phyloP scores from a whole-genome alignment of 108 stramenopile genomes.

The Nitzschia inconspicua region DNA sequence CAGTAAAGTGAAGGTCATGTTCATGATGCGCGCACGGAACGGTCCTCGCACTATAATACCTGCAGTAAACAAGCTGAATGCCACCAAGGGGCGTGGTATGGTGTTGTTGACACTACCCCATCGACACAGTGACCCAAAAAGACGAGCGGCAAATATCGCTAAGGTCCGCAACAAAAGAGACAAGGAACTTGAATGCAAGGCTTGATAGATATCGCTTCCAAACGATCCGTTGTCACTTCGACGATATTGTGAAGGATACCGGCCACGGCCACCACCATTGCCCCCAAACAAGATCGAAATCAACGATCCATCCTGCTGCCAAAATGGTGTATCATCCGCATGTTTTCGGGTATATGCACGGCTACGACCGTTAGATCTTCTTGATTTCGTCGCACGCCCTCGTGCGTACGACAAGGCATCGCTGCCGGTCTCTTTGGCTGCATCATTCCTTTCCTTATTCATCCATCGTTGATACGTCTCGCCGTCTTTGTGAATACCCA shows the following conservation, averaged over 20 bases:
- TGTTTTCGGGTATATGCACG: background rate
- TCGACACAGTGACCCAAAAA: conserved; percentile 33
- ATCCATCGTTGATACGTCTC: conserved; percentile 13
- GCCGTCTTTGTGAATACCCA: conserved; percentile 35
- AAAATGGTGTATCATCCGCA: conserved; percentile 11
- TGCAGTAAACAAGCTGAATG: conserved; percentile 33
- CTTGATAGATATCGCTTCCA: conserved; percentile 1
- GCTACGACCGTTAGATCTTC: background rate
- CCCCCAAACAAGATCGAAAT: conserved; percentile 28
- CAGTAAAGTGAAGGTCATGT: conserved; percentile 44
- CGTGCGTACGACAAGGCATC: conserved; percentile 19
- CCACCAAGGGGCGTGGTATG: conserved; percentile 70
- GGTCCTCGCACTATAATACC: conserved; percentile 38
- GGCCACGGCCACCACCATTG: background rate
- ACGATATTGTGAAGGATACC: background rate
- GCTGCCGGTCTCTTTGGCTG: background rate
- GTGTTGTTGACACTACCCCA: conserved; percentile 71
- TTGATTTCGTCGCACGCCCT: background rate
- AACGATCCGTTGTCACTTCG: background rate
- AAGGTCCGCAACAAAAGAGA: background rate
- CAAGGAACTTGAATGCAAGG: background rate
- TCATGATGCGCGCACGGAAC: conserved; percentile 32
- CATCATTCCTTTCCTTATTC: background rate
- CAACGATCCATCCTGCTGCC: conserved; percentile 39
- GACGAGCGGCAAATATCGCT: background rate